A percentile compares a stretch with the other conserved stretches of the same genome.
These are phyloP conservation scores for Colletotrichum caudatum DNA, from an alignment of 2,329 filamentous ascomycete genomes.

Conservation along the genomic window DNA sequence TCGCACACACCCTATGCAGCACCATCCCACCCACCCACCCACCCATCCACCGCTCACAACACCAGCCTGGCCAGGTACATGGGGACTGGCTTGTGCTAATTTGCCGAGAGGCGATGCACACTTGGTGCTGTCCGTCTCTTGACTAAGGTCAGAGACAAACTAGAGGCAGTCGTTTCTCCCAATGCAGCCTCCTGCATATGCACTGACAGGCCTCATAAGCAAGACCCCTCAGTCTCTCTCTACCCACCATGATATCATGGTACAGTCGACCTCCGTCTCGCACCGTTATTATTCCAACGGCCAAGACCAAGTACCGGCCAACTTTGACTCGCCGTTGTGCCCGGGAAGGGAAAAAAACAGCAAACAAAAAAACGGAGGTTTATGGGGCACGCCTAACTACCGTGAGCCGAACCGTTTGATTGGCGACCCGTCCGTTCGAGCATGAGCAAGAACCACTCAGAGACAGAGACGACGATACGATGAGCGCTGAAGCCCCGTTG, in stretches of 20 bases:
- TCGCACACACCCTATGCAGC: constrained; percentile 17
- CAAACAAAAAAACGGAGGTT: constrained; percentile 5
- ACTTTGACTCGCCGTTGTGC: constrained; percentile 31
- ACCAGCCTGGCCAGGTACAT: constrained; percentile 18
- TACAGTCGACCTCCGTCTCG: constrained; percentile 26
- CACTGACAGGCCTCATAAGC: constrained; percentile 35
- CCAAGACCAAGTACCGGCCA: constrained; percentile 35
- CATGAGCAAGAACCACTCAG: constrained; percentile 9
- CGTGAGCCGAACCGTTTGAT: constrained; percentile 22
- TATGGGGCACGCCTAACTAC: constrained; percentile 1
- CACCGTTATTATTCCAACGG: constrained; percentile 20
- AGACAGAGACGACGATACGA: constrained; percentile 7
- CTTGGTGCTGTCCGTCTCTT: constrained; percentile 11
- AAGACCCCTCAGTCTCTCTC: constrained; percentile 15
- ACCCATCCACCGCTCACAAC: constrained; percentile 22
- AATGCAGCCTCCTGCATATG: constrained; percentile 39
- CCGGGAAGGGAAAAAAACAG: background rate
- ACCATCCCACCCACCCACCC: constrained; percentile 18
- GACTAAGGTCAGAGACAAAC: constrained; percentile 11
- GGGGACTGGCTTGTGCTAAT: constrained; percentile 8
- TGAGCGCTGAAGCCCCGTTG: constrained; percentile 6
- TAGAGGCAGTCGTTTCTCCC: constrained; percentile 30
- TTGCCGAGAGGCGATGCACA: constrained; percentile 12
- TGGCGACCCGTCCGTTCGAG: constrained; percentile 10
- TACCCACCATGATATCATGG: constrained; percentile 42